These are phyloP conservation scores for Globisporangium yorkense DNA, from an alignment of 352 stramenopile genomes.

Conservation along the genomic window DNA sequence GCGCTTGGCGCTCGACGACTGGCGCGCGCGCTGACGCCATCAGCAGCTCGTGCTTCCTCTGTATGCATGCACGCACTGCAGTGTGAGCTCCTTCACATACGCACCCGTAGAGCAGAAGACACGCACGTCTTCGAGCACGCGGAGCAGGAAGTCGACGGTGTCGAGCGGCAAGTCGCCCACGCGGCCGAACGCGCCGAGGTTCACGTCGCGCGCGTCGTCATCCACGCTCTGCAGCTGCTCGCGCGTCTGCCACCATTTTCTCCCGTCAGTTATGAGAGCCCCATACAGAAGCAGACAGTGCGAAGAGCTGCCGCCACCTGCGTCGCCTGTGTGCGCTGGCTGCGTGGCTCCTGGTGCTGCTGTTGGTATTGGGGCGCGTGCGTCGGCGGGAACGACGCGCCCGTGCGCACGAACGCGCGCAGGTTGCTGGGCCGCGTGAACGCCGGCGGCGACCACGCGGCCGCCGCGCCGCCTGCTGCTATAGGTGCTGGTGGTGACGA, in stretches of 20 bases:
- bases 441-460: constrained; percentile 31
- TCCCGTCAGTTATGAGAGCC: not conserved
- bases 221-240: not conserved
- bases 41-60: constrained; percentile 43
- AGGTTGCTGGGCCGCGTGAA: constrained; percentile 47
- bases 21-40: not conserved
- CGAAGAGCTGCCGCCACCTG: constrained; percentile 11
- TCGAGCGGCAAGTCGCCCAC: constrained; percentile 48
- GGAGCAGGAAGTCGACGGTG: constrained; percentile 66
- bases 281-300: not conserved
- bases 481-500: constrained; percentile 9
- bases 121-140: constrained; percentile 55
- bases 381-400: constrained; percentile 28
- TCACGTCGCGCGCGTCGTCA: constrained; percentile 6
- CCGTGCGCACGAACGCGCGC: constrained; percentile 23
- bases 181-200: constrained; percentile 36
- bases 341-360: constrained; percentile 9
- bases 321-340: constrained; percentile 19
- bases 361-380: not conserved
- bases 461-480: not conserved
- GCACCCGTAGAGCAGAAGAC: not conserved
- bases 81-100: not conserved
- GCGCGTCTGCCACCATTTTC: not conserved
- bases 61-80: not conserved
- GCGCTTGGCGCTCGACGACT: not conserved